These are phyloP conservation scores for Solanum chilense DNA, from an alignment of 257 asterid species.

Conservation along the genomic window DNA sequence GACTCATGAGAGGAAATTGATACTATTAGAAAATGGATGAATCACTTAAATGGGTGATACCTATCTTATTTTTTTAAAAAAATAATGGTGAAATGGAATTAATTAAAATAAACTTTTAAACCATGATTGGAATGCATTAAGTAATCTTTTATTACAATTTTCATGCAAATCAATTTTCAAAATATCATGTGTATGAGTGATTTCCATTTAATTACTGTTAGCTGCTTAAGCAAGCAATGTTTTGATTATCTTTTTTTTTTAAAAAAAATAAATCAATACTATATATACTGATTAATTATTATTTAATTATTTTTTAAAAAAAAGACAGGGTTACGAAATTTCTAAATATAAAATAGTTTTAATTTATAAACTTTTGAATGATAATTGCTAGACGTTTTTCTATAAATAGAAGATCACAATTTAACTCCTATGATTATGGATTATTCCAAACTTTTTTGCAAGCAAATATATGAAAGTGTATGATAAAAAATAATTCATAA, in stretches of 20 bases:
- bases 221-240: neutral
- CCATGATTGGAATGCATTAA: neutral
- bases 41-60: neutral
- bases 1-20: no score
- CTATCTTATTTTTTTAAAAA: neutral
- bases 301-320: no score
- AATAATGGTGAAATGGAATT: neutral
- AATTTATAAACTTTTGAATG: neutral
- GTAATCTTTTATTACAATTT: neutral
- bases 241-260: neutral
- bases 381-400: neutral
- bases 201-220: neutral
- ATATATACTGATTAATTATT: neutral
- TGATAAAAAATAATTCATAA: neutral
- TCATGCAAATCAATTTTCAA: neutral
- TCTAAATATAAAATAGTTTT: neutral
- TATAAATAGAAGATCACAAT: neutral
- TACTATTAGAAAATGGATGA: neutral
- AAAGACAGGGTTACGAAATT: neutral
- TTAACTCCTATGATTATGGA: neutral
- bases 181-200: neutral
- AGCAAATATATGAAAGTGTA: neutral
- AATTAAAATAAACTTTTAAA: neutral
- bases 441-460: neutral
- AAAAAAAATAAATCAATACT: neutral